phyloP scores from a whole-genome alignment of 108 stramenopile genomes.

The Seminavis robusta region DNA sequence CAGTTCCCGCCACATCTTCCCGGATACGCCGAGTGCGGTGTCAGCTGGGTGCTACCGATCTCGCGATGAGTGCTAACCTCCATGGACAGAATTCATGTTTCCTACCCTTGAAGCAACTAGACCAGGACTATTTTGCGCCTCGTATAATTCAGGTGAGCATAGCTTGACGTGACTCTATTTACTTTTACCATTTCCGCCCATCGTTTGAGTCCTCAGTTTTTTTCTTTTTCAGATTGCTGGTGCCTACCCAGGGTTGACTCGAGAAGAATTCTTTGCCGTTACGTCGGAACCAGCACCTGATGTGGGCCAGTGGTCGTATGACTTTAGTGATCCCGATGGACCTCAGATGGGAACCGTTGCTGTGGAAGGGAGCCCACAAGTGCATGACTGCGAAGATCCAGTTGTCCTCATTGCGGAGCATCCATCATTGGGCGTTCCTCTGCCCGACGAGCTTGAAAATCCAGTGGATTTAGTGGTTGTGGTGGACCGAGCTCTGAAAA shows the following conservation, averaged over 20 bases:
- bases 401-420: conserved; percentile 84
- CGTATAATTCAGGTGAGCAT: conserved; percentile 79
- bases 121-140: conserved; percentile 79
- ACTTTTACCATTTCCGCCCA: too few relatives aligned
- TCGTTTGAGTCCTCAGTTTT: conserved; percentile 19
- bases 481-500: conserved; percentile 56
- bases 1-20: too few relatives aligned
- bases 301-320: conserved; percentile 83
- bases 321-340: conserved; percentile 87
- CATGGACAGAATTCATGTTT: conserved; percentile 82
- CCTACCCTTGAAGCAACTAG: conserved; percentile 74
- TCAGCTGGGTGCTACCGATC: neutral
- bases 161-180: too few relatives aligned
- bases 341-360: conserved; percentile 89
- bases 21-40: neutral
- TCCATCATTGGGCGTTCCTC: conserved; percentile 45
- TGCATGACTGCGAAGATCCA: conserved; percentile 67
- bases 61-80: conserved; percentile 4
- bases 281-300: conserved; percentile 63
- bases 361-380: conserved; percentile 54
- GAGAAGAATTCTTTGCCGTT: conserved; percentile 56
- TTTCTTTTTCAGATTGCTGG: conserved; percentile 87
- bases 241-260: conserved; percentile 75
- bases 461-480: conserved; percentile 77
- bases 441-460: conserved; percentile 58